Base-by-base conservation (phyloP, 2,329 filamentous ascomycete species). In the Cryphonectria parasitica region DNA sequence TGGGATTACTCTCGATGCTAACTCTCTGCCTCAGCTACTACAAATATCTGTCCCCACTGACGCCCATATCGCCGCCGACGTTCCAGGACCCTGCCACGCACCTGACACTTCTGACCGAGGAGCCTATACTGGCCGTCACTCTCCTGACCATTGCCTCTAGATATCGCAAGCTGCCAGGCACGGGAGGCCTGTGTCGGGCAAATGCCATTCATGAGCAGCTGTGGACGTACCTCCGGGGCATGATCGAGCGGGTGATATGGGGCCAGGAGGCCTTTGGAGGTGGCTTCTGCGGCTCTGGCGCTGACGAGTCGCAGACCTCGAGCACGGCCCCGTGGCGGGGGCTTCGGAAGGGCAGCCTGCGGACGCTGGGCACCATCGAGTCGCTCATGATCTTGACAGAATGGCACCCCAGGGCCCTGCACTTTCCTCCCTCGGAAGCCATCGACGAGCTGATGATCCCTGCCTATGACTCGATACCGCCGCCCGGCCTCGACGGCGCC, bases 181-280 rank as follows among this genome's bases (percentile, higher is more conserved):
- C 95, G 0, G 94, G 94, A 2, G 92, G 93, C 0, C 87, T 91
- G 73, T 97, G 93, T 64, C 90, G 96, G 66, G 93, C 94, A 0
- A 93, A 96, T 76, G 92, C 94, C 64, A 97, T 99, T 68, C 96
- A 98, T 75, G 94, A 98, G 76, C 94, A 97, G 79, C 87, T 98
- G 6, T 99, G 96, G 96, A 93, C 90, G 41, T 97, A 98, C 77
- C 87, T 98, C 41, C 91, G 95, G 66, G 92, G 94, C 71, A 98
- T 98, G 92, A 96, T 98, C 74, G 94, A 97, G 80, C 90, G 95
- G 45, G 92, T 97, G 74, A 90, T 98, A 52, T 98, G 94, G 92
- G 96, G 95, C 11, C 95, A 98, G 78, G 95, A 98, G 80, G 94
- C 97, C 67, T 98, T 98, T 77, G 95, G 94, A 41, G 93, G 93